Conservation (phyloP, 805 yeast species). For the Myxozyma lipomycoides region DNA sequence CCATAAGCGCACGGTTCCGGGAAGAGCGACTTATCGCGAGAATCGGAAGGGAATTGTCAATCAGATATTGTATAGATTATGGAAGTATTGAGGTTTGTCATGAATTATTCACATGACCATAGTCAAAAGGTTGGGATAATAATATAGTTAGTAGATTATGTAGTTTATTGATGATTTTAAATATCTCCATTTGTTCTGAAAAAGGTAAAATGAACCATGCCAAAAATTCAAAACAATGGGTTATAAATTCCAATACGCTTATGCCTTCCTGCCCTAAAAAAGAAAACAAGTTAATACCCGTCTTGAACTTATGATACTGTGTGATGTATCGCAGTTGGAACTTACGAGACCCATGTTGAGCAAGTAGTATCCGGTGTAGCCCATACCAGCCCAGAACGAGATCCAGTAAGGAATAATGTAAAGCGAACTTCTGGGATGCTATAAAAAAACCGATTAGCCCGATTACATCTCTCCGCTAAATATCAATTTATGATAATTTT, state of each 20-base stretch:
- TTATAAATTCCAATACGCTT: neutral
- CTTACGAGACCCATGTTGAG: constrained; percentile 24
- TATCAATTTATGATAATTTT: neutral
- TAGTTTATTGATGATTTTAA: neutral
- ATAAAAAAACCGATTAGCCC: neutral
- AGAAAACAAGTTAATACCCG: neutral
- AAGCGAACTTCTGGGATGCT: constrained; percentile 29
- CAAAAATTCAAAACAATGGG: neutral
- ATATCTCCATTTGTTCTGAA: too few species aligned
- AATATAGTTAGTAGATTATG: neutral
- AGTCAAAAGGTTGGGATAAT: too few species aligned
- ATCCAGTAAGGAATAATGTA: constrained; percentile 30
- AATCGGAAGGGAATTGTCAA: constrained; percentile 17
- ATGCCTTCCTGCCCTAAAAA: neutral
- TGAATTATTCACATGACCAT: constrained; percentile 21
- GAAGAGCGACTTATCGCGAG: constrained; percentile 23
- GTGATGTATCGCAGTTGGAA: neutral
- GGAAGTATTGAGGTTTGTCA: constrained; percentile 22
- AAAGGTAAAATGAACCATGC: neutral
- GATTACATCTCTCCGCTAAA: neutral
- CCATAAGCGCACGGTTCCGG: constrained; percentile 8
- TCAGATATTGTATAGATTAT: constrained; percentile 17
- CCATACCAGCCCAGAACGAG: constrained; percentile 26
- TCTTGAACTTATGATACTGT: too few species aligned
- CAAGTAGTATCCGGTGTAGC: constrained; percentile 17